phyloP scores from a whole-genome alignment of 768 basidiomycete species.

The Exsudoporus frostii region DNA sequence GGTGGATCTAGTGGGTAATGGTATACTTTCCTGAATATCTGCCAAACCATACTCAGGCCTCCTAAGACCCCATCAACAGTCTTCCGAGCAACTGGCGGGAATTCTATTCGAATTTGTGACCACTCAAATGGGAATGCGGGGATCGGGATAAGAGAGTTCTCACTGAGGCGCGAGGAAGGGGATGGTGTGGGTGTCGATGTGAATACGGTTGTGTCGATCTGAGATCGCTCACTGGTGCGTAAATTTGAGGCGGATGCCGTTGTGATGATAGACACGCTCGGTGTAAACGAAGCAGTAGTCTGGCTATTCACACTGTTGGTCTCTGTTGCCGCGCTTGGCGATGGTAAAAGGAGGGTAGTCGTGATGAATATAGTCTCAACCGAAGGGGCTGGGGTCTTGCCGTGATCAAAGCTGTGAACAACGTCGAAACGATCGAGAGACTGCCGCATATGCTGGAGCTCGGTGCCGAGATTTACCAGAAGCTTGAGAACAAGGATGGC shows the following conservation, averaged over 20 bases:
- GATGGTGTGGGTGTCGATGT: slow-evolving; percentile 14
- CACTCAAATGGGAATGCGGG: slow-evolving; percentile 27
- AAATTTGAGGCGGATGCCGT: slow-evolving; percentile 4
- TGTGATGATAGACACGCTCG: slow-evolving; percentile 9
- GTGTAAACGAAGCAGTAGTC: background rate
- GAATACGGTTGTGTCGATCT: slow-evolving; percentile 8
- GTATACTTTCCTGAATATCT: slow-evolving; percentile 30
- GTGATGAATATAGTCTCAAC: slow-evolving; percentile 32
- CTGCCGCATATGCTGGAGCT: slow-evolving; percentile 25
- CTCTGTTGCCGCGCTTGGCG: background rate
- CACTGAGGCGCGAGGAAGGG: slow-evolving; percentile 7
- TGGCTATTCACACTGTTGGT: slow-evolving; percentile 1
- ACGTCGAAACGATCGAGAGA: slow-evolving; percentile 21
- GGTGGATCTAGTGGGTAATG: slow-evolving; percentile 36
- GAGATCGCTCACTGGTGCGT: slow-evolving; percentile 8
- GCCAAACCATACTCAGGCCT: slow-evolving; percentile 29
- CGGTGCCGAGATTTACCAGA: slow-evolving; percentile 26
- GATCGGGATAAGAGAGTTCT: slow-evolving; percentile 20
- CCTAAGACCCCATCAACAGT: slow-evolving; percentile 26
- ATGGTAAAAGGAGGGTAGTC: slow-evolving; percentile 22
- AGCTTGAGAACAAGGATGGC: slow-evolving; percentile 15
- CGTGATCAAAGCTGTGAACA: slow-evolving; percentile 5
- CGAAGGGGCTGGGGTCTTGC: background rate
- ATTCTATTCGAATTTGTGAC: slow-evolving; percentile 24
- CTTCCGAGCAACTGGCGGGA: slow-evolving; percentile 23